Percentiles rank a stretch among this genome's conserved stretches.
Evolutionary conservation across 495 filamentous ascomycete genomes (phyloP).

Genomic region (Annulohypoxylon bovei): DNA sequence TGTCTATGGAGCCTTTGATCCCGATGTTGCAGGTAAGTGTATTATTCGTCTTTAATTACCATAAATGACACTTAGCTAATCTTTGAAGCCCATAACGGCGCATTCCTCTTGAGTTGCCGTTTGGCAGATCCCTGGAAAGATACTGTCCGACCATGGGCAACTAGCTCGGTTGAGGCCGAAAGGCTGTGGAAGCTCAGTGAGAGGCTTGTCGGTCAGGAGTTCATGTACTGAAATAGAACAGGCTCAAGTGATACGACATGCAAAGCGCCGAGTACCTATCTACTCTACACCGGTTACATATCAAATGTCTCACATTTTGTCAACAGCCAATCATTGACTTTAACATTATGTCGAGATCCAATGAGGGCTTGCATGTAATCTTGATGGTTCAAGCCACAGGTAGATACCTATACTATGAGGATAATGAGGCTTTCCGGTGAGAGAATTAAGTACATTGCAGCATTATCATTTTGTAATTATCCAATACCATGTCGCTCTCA

Average conservation of each 20-base stretch:
- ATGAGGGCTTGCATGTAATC: too few relatives aligned
- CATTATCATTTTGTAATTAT: not conserved
- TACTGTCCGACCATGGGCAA: slow-evolving; percentile 49
- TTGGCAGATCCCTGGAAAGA: slow-evolving; percentile 49
- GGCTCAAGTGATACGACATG: too few relatives aligned
- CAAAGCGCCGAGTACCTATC: too few relatives aligned
- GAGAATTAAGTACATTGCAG: not conserved
- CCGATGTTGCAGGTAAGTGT: slow-evolving; percentile 46
- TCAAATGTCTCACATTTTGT: not conserved
- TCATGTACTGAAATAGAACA: slow-evolving; percentile 20
- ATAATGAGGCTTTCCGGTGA: not conserved
- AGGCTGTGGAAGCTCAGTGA: slow-evolving; percentile 53
- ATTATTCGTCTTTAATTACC: not conserved
- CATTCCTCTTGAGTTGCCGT: slow-evolving; percentile 51
- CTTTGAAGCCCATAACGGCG: slow-evolving; percentile 48
- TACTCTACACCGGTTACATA: not conserved
- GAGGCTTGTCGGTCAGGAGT: slow-evolving; percentile 48
- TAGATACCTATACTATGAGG: not conserved
- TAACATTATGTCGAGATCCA: not conserved
- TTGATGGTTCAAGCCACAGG: too few relatives aligned
- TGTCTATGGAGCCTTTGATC: slow-evolving; percentile 59
- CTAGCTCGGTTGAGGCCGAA: slow-evolving; percentile 53
- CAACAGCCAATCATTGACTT: not conserved
- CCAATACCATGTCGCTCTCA: too few relatives aligned
- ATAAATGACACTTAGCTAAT: not conserved